A percentile compares a stretch with the other conserved stretches of the same genome.
Conservation (phyloP, 257 asterid species). For the Ilex asprella region DNA sequence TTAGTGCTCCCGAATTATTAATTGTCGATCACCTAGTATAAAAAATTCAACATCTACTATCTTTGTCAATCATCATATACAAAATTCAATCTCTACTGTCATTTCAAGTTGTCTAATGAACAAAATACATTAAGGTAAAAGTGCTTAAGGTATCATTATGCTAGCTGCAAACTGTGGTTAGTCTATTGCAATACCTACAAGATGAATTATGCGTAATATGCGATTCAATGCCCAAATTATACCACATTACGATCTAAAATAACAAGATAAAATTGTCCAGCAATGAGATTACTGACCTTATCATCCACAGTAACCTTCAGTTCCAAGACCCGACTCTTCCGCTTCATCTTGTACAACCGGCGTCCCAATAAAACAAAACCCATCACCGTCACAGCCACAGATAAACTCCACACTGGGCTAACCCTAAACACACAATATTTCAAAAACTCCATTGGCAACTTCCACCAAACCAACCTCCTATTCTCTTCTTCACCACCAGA, state of each 20-base stretch:
- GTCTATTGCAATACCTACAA: too few relatives aligned
- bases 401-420: conserved; percentile 75
- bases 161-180: too few relatives aligned
- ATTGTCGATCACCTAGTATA: too few relatives aligned
- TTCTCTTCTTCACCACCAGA: conserved; percentile 11
- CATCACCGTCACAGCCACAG: conserved; percentile 81
- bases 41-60: too few relatives aligned
- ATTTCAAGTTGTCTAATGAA: too few relatives aligned
- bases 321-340: conserved; percentile 54
- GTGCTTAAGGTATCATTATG: too few relatives aligned
- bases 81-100: too few relatives aligned
- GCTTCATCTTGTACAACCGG: conserved; percentile 73
- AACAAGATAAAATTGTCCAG: neutral
- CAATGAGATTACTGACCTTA: conserved; percentile 50
- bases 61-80: too few relatives aligned
- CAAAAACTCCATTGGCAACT: conserved; percentile 75
- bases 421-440: conserved; percentile 53
- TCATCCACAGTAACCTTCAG: conserved; percentile 77
- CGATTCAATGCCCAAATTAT: neutral
- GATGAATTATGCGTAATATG: too few relatives aligned
- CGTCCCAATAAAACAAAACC: conserved; percentile 79
- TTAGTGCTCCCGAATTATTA: too few relatives aligned
- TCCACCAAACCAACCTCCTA: conserved; percentile 82
- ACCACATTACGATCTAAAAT: neutral
- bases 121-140: too few relatives aligned